Percentiles rank a stretch among this genome's conserved stretches.
Evolutionary conservation across 768 basidiomycete genomes (phyloP).

Genomic region (Lactifluus echinatus): DNA sequence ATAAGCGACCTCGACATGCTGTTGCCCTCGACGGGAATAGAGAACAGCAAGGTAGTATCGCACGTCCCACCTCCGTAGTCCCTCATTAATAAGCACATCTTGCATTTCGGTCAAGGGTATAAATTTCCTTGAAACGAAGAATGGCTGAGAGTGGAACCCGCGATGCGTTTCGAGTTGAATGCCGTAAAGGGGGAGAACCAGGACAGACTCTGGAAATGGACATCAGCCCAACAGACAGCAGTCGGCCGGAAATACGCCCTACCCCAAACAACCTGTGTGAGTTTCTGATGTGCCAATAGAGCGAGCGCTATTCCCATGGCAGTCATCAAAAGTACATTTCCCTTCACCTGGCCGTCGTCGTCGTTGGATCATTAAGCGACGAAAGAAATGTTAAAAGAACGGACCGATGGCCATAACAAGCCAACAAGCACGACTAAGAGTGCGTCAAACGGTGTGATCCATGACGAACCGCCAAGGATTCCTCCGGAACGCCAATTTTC

Average conservation of each 20-base stretch:
- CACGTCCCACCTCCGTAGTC: conserved; percentile 60
- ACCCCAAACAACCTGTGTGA: conserved; percentile 44
- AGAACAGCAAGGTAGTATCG: conserved; percentile 56
- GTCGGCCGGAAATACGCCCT: neutral
- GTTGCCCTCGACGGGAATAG: conserved; percentile 25
- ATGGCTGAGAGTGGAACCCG: conserved; percentile 38
- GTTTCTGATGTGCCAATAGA: conserved; percentile 29
- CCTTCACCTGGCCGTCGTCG: neutral
- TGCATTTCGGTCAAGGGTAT: conserved; percentile 46
- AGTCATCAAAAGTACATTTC: neutral
- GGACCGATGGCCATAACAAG: conserved; percentile 24
- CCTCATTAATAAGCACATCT: conserved; percentile 70
- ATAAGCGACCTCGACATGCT: conserved; percentile 46
- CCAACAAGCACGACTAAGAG: conserved; percentile 23
- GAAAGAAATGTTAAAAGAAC: conserved; percentile 25
- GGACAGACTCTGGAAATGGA: conserved; percentile 50
- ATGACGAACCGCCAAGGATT: conserved; percentile 26
- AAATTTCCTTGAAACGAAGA: conserved; percentile 40
- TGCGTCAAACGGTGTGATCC: conserved; percentile 34
- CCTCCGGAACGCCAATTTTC: conserved; percentile 36
- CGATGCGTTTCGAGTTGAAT: conserved; percentile 67
- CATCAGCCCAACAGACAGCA: neutral
- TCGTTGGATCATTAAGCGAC: neutral
- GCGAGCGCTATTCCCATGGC: conserved; percentile 17
- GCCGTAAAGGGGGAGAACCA: conserved; percentile 58